Conservation (phyloP, 1,284 basidiomycete species). For the Apiotrichum sp. region DNA sequence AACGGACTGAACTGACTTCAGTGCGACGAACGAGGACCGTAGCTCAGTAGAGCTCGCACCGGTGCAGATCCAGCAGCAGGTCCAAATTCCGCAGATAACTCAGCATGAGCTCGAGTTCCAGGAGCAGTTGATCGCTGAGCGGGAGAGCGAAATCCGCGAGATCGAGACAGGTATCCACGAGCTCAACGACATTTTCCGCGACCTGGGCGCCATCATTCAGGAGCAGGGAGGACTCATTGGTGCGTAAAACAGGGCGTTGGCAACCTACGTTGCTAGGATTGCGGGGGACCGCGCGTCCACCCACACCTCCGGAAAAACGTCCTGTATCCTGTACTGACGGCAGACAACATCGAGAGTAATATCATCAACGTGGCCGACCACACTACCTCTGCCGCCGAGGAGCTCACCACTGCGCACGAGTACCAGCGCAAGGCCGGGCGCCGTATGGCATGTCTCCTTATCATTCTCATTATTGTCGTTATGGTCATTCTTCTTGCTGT, state of each 20-base stretch:
- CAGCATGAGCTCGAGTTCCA: conserved; percentile 92
- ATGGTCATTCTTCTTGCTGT: conserved; percentile 89
- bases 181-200: conserved; percentile 92
- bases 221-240: conserved; percentile 95
- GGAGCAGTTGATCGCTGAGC: conserved; percentile 90
- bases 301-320: conserved; percentile 49
- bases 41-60: conserved; percentile 41
- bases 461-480: conserved; percentile 80
- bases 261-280: too few relatives aligned
- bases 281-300: neutral
- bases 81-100: conserved; percentile 55
- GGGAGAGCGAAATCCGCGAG: conserved; percentile 89
- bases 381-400: conserved; percentile 75
- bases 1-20: neutral
- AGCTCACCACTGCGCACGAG: conserved; percentile 81
- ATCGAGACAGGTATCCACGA: conserved; percentile 98
- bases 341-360: conserved; percentile 96
- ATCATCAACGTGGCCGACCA: conserved; percentile 80
- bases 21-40: conserved; percentile 23
- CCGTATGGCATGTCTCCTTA: conserved; percentile 79
- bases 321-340: conserved; percentile 56
- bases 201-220: conserved; percentile 87
- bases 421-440: conserved; percentile 93
- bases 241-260: conserved; percentile 46
- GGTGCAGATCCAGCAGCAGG: conserved; percentile 32